Percentiles rank a stretch among this genome's conserved stretches.
Evolutionary conservation across 2,329 filamentous ascomycete genomes (phyloP).

Genomic region (Aurifilum marmelostoma): DNA sequence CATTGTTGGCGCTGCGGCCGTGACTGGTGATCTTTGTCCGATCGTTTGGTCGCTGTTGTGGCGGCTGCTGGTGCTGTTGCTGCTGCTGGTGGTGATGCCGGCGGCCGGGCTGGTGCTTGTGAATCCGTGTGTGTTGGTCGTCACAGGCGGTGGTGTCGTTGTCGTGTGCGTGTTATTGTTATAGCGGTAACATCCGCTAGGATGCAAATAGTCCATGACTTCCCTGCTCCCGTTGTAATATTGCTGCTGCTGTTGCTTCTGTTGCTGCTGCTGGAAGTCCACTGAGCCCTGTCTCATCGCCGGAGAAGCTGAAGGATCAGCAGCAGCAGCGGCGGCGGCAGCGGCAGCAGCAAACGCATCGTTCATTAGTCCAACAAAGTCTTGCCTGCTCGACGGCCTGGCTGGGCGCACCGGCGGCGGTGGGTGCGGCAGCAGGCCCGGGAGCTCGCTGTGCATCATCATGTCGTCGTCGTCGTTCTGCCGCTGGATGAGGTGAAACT

Average conservation of each 20-base stretch:
- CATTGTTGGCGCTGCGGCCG: neutral
- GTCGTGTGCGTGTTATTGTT: neutral
- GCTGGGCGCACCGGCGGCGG: neutral
- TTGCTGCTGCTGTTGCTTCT: neutral
- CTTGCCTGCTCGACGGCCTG: neutral
- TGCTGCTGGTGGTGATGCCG: neutral
- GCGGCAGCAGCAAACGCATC: neutral
- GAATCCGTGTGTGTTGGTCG: neutral
- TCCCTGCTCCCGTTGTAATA: neutral
- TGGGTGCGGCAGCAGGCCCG: neutral
- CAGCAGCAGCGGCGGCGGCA: too few relatives aligned
- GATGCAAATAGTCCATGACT: neutral
- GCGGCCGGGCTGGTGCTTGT: neutral
- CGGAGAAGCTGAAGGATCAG: too few relatives aligned
- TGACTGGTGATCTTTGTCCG: neutral
- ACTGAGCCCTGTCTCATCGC: too few relatives aligned
- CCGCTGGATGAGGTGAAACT: slow-evolving; percentile 13
- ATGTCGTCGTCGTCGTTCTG: slow-evolving; percentile 1
- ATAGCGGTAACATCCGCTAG: neutral
- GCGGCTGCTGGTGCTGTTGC: slow-evolving; percentile 1
- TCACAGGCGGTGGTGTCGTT: neutral
- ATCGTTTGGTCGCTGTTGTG: neutral
- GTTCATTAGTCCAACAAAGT: neutral
- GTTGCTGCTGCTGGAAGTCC: neutral
- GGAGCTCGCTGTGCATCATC: neutral